Percentiles rank a stretch among this genome's conserved stretches.
phyloP scores from a whole-genome alignment of 257 asterid species.

The Solanum tarijense region DNA sequence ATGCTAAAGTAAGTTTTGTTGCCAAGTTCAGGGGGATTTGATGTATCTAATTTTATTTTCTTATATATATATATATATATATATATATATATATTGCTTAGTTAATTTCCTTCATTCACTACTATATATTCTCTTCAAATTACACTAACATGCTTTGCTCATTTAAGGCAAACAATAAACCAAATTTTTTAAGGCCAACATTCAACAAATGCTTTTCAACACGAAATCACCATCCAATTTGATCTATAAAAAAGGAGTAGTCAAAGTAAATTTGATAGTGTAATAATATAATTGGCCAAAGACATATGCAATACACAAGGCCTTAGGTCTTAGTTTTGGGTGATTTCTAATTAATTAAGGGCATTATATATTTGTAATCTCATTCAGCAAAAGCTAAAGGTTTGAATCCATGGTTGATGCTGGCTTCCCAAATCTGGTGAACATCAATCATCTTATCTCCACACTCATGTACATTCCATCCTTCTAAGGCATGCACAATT shows the following conservation, averaged over 20 bases:
- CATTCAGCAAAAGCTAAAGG: not conserved
- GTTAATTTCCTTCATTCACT: not conserved
- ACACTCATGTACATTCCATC: conserved; percentile 2
- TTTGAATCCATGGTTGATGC: conserved; percentile 1
- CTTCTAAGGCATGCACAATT: conserved; percentile 2
- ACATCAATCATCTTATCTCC: not conserved
- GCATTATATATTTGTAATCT: not conserved
- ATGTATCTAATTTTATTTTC: not conserved
- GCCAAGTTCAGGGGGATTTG: too few relatives aligned
- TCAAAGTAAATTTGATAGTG: not conserved
- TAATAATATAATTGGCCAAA: not conserved
- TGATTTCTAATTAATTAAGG: not conserved
- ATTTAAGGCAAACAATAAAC: not conserved
- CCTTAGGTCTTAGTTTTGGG: not conserved
- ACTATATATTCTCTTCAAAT: not conserved
- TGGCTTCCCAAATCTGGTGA: not conserved
- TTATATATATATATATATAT: too few relatives aligned
- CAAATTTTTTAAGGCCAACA: not conserved
- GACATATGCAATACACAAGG: not conserved
- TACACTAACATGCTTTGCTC: not conserved
- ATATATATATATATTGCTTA: not conserved
- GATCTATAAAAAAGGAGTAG: not conserved
- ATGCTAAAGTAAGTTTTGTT: too few relatives aligned
- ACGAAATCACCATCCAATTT: not conserved
- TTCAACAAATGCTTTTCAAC: not conserved